Percentiles rank a stretch among this genome's conserved stretches.
Conservation (phyloP, 2,329 filamentous ascomycete species). For the Aspergillus ruber region DNA sequence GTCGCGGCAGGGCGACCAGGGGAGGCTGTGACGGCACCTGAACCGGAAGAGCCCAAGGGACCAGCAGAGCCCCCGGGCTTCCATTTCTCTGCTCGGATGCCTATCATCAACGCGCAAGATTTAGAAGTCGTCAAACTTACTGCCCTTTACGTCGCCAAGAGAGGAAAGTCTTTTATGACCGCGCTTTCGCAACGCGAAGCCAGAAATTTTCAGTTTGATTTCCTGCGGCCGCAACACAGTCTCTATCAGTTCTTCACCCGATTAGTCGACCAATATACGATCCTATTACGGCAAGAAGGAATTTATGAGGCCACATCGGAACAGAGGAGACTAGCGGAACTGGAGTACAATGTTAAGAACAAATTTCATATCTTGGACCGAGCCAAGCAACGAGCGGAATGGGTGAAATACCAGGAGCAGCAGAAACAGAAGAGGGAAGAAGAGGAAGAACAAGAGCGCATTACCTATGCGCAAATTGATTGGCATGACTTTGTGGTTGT, state of each 20-base stretch:
- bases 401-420: conserved; percentile 73
- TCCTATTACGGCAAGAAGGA: conserved; percentile 62
- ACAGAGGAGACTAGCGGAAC: conserved; percentile 63
- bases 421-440: conserved; percentile 88
- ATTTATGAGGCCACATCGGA: conserved; percentile 65
- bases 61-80: conserved; percentile 82
- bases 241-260: conserved; percentile 93
- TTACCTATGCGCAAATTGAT: conserved; percentile 78
- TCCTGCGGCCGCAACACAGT: conserved; percentile 88
- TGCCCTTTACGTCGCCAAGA: conserved; percentile 86
- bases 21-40: conserved; percentile 50
- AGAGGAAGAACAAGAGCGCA: conserved; percentile 72
- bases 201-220: conserved; percentile 92
- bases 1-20: conserved; percentile 68
- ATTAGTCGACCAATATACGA: conserved; percentile 88
- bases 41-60: conserved; percentile 65
- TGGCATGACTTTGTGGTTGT: conserved; percentile 98
- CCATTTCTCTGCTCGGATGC: conserved; percentile 92
- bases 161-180: conserved; percentile 87
- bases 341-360: conserved; percentile 69
- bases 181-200: conserved; percentile 80
- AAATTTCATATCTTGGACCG: conserved; percentile 73
- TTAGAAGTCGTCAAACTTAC: conserved; percentile 67
- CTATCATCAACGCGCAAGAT: conserved; percentile 93
- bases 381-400: conserved; percentile 80